Conservation (phyloP, 2,329 filamentous ascomycete genomes). For the Penicillium sp. region DNA sequence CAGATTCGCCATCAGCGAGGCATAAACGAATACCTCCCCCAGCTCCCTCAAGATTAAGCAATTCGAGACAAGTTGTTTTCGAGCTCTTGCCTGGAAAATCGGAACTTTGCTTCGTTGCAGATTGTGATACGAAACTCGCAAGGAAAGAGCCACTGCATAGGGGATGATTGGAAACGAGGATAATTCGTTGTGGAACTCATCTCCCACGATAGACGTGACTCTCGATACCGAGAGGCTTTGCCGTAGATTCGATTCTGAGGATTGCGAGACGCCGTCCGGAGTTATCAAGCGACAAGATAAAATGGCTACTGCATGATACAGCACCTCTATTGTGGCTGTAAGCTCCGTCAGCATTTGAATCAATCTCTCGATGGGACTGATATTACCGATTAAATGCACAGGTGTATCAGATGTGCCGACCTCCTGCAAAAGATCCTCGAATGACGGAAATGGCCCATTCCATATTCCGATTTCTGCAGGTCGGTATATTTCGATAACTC, state of each 20-base stretch:
- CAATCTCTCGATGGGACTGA: not conserved
- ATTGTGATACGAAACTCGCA: not conserved
- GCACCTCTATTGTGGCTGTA: not conserved
- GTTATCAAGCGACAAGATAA: not conserved
- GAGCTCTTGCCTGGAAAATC: not conserved
- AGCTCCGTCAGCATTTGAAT: not conserved
- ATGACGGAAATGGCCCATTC: not conserved
- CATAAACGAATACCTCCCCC: not conserved
- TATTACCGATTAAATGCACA: not conserved
- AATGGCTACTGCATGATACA: conserved; percentile 1
- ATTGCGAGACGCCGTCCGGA: not conserved
- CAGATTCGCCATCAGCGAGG: not conserved
- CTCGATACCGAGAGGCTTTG: conserved; percentile 1
- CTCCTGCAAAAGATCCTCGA: not conserved
- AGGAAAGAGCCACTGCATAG: not conserved
- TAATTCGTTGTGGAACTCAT: conserved; percentile 1
- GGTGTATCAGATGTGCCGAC: not conserved
- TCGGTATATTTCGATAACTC: not conserved
- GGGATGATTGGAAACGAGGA: not conserved
- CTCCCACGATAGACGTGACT: conserved; percentile 2
- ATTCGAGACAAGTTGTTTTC: not conserved
- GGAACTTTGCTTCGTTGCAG: not conserved
- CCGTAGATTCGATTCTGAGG: not conserved
- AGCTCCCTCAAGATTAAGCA: not conserved
- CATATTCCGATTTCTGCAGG: not conserved